These are phyloP conservation scores for Hydnomerulius pinastri DNA, from an alignment of 768 basidiomycete genomes.

Conservation along the genomic window DNA sequence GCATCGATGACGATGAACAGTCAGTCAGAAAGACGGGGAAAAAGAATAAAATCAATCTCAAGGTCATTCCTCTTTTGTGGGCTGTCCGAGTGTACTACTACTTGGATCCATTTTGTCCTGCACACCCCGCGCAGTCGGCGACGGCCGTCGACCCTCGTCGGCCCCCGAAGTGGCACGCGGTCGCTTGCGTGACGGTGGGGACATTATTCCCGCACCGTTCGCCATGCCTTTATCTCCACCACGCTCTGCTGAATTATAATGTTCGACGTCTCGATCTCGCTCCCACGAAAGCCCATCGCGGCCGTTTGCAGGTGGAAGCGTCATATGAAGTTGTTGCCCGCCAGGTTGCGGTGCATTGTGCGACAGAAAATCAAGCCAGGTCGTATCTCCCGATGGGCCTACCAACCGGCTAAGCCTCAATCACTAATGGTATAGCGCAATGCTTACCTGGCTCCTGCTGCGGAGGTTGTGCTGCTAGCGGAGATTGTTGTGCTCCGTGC, in stretches of 20 bases:
- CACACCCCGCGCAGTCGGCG: slow-evolving; percentile 16
- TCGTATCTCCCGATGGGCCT: slow-evolving; percentile 33
- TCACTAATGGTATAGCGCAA: neutral
- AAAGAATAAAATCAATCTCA: neutral
- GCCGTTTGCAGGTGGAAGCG: slow-evolving; percentile 26
- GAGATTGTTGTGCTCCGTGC: slow-evolving; percentile 24
- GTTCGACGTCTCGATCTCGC: slow-evolving; percentile 31
- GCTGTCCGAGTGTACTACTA: slow-evolving; percentile 15
- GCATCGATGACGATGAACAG: neutral
- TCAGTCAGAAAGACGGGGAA: neutral
- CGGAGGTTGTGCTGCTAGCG: slow-evolving; percentile 16
- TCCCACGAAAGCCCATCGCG: slow-evolving; percentile 33
- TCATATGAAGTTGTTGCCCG: slow-evolving; percentile 30
- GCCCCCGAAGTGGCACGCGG: slow-evolving; percentile 22
- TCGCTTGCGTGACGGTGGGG: slow-evolving; percentile 31
- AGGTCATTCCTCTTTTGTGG: slow-evolving; percentile 31
- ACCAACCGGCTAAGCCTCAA: neutral
- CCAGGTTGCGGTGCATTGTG: slow-evolving; percentile 25
- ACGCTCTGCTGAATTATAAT: slow-evolving; percentile 32
- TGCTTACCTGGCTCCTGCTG: slow-evolving; percentile 29
- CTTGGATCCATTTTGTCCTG: slow-evolving; percentile 19
- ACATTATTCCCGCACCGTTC: slow-evolving; percentile 20
- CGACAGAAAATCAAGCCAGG: slow-evolving; percentile 36
- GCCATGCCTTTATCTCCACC: slow-evolving; percentile 17
- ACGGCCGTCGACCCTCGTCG: slow-evolving; percentile 21